Evolutionary conservation across 257 asterid species (phyloP), one percentile per base, ranked within the genome.

Genomic region (Nicotiana obtusifolia): DNA sequence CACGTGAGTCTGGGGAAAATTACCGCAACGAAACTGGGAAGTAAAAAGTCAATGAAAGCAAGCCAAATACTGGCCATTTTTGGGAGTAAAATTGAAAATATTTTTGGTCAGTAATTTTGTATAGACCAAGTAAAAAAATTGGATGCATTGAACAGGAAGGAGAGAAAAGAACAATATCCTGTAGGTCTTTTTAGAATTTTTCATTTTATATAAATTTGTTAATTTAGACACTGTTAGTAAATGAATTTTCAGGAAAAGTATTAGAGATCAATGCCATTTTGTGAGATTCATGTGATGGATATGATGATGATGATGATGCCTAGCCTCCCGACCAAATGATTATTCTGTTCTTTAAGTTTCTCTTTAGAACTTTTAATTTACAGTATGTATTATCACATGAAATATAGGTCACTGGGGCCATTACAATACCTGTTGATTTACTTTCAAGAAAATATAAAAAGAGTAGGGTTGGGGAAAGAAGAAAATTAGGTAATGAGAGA

Each of bases 1-100:
- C 88, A 84, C 89, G 87, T 83, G 94, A 84, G 92, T 88, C 89
- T 79, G 0, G 44, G 28, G 5, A 78, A 53, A 44, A 52, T 49
- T 52, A 73, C 78, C 22, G 37, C 26, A n/a, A n/a, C 7, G 24
- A 19, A 59, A 60, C 65, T 11, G 20, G 35, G 78, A 61, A 69
- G 31, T 54, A 57, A 57, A 77, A 69, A 62, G 49, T 80, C 5
- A 14, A 16, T 0, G 0, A 52, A 37, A 59, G 56, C 3, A 26
- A 84, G 61, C 24, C 24, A 47, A 64, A 77, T 68, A 11, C 52
- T 81, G 87, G 86, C 89, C 89, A 86, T 44, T 89, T 89, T 90
- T 85, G 86, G 83, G 84, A 81, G 69, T 5, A 24, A 31, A 84
- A 47, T 81, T 49, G 77, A 84, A 56, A 17, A 44, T 44, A 41